Conservation (phyloP, 306 rosid genomes). For the Pyrus betulifolia region DNA sequence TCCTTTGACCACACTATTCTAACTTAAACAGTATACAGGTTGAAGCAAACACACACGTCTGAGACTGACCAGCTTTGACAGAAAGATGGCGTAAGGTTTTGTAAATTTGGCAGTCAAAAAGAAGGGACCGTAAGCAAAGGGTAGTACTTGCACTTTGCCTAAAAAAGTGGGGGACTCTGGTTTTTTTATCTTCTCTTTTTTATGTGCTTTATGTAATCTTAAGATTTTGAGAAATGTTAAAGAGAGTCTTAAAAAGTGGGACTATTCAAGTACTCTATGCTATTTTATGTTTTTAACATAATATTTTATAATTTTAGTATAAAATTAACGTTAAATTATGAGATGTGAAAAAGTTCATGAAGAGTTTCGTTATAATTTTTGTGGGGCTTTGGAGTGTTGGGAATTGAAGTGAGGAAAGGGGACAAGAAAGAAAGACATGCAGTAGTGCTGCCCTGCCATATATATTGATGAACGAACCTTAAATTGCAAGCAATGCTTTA, state of each 20-base stretch:
- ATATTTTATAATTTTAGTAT: too few relatives aligned
- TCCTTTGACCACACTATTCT: background rate
- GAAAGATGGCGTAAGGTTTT: constrained; percentile 35
- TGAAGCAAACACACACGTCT: background rate
- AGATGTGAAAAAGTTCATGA: too few relatives aligned
- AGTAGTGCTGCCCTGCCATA: constrained; percentile 7
- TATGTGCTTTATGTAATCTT: background rate
- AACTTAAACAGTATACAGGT: background rate
- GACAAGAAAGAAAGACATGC: constrained; percentile 13
- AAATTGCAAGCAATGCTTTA: constrained; percentile 40
- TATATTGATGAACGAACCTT: constrained; percentile 26
- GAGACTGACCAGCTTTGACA: background rate
- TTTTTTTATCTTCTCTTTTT: constrained; percentile 1
- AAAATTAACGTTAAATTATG: too few relatives aligned
- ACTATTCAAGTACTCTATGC: rapidly evolving
- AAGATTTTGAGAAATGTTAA: background rate
- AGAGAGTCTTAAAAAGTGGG: too few relatives aligned
- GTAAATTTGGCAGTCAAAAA: constrained; percentile 11
- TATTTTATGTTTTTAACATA: too few relatives aligned
- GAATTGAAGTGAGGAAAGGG: constrained; percentile 37
- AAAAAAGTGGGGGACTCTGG: constrained; percentile 46
- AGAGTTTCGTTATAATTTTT: background rate
- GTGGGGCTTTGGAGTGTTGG: constrained; percentile 30
- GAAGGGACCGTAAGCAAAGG: background rate
- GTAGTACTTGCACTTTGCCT: constrained; percentile 20